phyloP scores from a whole-genome alignment of 176 grass and related monocot species.

The Juncus inflexus region DNA sequence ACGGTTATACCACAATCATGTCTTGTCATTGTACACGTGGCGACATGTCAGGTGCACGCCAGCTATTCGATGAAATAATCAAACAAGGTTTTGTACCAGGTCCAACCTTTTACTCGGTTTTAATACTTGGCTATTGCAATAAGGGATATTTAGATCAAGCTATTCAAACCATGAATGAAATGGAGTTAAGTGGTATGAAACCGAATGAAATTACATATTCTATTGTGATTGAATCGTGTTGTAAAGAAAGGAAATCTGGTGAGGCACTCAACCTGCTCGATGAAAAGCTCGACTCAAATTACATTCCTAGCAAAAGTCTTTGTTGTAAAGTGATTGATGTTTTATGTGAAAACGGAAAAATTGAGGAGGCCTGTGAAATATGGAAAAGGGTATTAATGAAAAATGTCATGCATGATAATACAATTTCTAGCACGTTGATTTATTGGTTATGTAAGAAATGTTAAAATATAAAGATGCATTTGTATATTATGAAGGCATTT shows the following conservation, averaged over 20 bases:
- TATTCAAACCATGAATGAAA: conserved; percentile 73
- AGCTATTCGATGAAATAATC: conserved; percentile 42
- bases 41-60: conserved; percentile 41
- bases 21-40: conserved; percentile 38
- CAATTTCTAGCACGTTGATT: conserved; percentile 42
- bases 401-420: conserved; percentile 55
- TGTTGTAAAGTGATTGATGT: conserved; percentile 65
- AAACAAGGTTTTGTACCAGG: conserved; percentile 42
- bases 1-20: conserved; percentile 43
- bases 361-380: conserved; percentile 41
- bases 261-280: conserved; percentile 42
- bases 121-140: conserved; percentile 55
- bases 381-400: conserved; percentile 65
- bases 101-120: conserved; percentile 50
- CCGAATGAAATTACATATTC: conserved; percentile 66
- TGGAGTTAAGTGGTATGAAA: conserved; percentile 42
- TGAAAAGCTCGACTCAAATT: conserved; percentile 55
- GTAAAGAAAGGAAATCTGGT: conserved; percentile 40
- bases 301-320: conserved; percentile 29
- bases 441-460: conserved; percentile 81
- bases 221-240: conserved; percentile 54
- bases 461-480: too few relatives aligned
- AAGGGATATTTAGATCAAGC: conserved; percentile 38
- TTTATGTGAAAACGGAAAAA: conserved; percentile 55
- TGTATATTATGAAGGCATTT: too few relatives aligned